Conservation (phyloP, 2,329 filamentous ascomycete genomes). For the Colletotrichum eleusines region DNA sequence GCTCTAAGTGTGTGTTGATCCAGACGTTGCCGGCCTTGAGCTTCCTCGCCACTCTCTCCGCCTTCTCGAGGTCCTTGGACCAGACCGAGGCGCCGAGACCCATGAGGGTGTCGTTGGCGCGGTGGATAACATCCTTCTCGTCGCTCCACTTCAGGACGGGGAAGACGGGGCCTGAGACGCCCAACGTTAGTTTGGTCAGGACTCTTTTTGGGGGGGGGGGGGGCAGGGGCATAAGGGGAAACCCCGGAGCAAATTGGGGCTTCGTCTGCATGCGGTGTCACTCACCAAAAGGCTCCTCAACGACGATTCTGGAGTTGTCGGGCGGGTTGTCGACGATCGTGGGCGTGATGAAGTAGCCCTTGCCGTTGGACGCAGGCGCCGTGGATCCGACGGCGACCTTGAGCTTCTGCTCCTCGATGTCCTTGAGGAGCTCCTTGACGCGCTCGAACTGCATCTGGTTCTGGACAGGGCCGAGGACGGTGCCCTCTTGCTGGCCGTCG, state of each 20-base stretch:
- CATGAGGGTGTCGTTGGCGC: conserved; percentile 65
- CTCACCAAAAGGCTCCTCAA: conserved; percentile 60
- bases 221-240: too few species aligned
- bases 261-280: not conserved
- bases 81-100: conserved; percentile 71
- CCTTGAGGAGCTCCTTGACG: conserved; percentile 40
- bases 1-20: conserved; percentile 70
- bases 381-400: conserved; percentile 45
- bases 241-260: not conserved
- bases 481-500: conserved; percentile 37
- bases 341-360: conserved; percentile 69
- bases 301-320: conserved; percentile 66
- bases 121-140: conserved; percentile 69
- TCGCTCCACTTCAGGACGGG: conserved; percentile 71
- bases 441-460: conserved; percentile 73
- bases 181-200: not conserved
- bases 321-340: conserved; percentile 72
- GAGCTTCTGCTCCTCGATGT: conserved; percentile 40
- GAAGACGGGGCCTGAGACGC: conserved; percentile 67
- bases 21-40: conserved; percentile 72
- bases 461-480: conserved; percentile 68
- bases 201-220: not conserved
- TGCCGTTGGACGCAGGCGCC: conserved; percentile 48
- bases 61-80: conserved; percentile 64
- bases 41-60: conserved; percentile 63